Percentiles rank a stretch among this genome's conserved stretches.
Evolutionary conservation across 129 eudicot genomes (phyloP).

Genomic region (Oenanthe sinensis): DNA sequence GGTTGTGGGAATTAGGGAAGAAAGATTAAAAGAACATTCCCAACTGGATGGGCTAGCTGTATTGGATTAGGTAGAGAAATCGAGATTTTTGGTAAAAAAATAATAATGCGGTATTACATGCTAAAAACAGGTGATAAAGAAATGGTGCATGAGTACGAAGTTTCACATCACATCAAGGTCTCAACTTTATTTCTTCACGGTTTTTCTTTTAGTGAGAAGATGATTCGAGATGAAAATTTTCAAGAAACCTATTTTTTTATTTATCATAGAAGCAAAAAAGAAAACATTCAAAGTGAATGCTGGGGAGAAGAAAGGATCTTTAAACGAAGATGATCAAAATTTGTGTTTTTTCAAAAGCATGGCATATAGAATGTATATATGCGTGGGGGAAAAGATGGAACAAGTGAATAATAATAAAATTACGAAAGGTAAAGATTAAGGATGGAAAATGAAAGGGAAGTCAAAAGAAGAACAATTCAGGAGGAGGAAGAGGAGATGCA

Average conservation of each 20-base stretch:
- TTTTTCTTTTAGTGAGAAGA: too few species aligned
- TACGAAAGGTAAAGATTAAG: too few species aligned
- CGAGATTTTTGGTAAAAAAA: neutral
- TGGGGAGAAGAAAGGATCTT: neutral
- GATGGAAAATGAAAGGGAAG: neutral
- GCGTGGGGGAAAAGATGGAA: too few species aligned
- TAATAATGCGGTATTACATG: neutral
- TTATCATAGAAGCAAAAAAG: too few species aligned
- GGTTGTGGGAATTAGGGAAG: neutral
- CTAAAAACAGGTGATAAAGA: neutral
- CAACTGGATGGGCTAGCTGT: constrained; percentile 9
- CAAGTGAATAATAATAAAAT: too few species aligned
- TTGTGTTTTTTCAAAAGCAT: neutral
- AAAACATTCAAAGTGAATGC: too few species aligned
- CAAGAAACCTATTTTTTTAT: too few species aligned
- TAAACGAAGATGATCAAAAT: neutral
- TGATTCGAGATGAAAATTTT: too few species aligned
- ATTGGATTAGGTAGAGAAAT: neutral
- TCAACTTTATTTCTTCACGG: too few species aligned
- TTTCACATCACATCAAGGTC: too few species aligned
- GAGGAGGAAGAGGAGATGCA: neutral
- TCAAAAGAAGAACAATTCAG: neutral
- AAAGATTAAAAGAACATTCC: constrained; percentile 8
- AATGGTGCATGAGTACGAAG: neutral
- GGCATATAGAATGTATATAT: too few species aligned